Base-by-base conservation (phyloP, 805 yeast genomes). In the Wickerhamomyces mucosus region DNA sequence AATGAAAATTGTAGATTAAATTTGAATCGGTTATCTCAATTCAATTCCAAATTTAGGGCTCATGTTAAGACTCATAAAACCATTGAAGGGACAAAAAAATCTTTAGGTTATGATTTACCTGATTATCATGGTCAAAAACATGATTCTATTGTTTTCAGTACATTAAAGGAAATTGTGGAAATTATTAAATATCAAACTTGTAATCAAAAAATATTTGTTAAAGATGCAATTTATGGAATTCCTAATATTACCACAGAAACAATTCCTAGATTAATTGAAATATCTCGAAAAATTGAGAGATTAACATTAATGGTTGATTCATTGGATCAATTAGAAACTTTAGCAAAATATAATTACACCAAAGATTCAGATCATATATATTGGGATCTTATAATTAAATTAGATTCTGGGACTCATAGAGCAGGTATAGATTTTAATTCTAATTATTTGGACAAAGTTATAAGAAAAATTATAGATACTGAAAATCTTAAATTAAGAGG, bases 41-140 rank as follows among this genome's bases (percentile, higher is more conserved):
- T 70, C 27, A 40, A 46, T 7, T 51, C 55, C n/a, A 58, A 52
- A 14, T 79, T 80, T 49, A 61, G 94, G 37, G 78, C 81, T 4
- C 86, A 80, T 48, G 73, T 81, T 15, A 81, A 81, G 52, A 82
- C 92, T 0, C 86, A 78, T 50, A 81, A 82, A 50, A 67, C 81
- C 1, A 40, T 61, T 8, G 79, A 75, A 41, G 86, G 82, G 6
- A 58, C 75, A 3, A 43, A 51, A 15, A 50, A 68, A 26, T 81
- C 77, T 53, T 49, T 77, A 48, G 78, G 72, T 2, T 45, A 60
- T 29, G 67, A 65, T 5, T 36, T 53, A 16, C 45, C 50, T 10
- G 29, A 42, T 10, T 45, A 44, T 29, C 33, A 44, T 3, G 57
- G 62, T 1, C 35, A 29, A n/a, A 55, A 49, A 20, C 63, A 74